phyloP scores from a whole-genome alignment of 768 basidiomycete species.

The Inosperma sp. region DNA sequence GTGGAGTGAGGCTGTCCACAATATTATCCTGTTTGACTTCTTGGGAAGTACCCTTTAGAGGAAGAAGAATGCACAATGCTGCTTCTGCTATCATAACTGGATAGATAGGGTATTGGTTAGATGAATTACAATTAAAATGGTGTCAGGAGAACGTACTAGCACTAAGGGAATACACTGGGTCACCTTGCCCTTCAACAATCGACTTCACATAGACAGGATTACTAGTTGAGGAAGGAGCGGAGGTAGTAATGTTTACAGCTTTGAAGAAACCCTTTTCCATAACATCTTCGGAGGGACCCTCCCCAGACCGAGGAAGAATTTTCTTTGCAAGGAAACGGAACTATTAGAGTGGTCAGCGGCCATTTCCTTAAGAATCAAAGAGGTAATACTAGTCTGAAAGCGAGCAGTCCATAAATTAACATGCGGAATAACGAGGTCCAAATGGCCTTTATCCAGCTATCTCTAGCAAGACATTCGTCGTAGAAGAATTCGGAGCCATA shows the following conservation, averaged over 20 bases:
- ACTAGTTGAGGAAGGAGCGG: conserved; percentile 44
- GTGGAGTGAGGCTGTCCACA: conserved; percentile 48
- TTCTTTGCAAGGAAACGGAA: conserved; percentile 52
- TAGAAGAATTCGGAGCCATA: conserved; percentile 78
- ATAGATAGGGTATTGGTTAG: background rate
- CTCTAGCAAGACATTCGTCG: conserved; percentile 57
- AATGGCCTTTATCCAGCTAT: conserved; percentile 37
- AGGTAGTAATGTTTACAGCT: conserved; percentile 68
- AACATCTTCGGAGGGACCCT: conserved; percentile 55
- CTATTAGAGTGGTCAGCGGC: conserved; percentile 28
- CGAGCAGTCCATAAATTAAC: conserved; percentile 31
- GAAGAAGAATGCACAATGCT: conserved; percentile 65
- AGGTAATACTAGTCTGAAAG: conserved; percentile 37
- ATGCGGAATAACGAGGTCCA: conserved; percentile 35
- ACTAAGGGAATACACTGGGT: conserved; percentile 66
- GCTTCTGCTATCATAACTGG: conserved; percentile 10
- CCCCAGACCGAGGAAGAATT: conserved; percentile 48
- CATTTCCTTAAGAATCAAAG: background rate
- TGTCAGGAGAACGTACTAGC: conserved; percentile 45
- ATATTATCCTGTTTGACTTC: conserved; percentile 21
- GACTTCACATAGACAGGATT: conserved; percentile 49
- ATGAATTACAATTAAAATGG: background rate
- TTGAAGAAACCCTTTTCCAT: conserved; percentile 57
- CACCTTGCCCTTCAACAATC: conserved; percentile 58
- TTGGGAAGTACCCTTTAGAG: conserved; percentile 25